Evolutionary conservation across 2,329 filamentous ascomycete genomes (phyloP), one percentile per base, ranked within the genome.

Genomic region (Niveomyces coronatus): DNA sequence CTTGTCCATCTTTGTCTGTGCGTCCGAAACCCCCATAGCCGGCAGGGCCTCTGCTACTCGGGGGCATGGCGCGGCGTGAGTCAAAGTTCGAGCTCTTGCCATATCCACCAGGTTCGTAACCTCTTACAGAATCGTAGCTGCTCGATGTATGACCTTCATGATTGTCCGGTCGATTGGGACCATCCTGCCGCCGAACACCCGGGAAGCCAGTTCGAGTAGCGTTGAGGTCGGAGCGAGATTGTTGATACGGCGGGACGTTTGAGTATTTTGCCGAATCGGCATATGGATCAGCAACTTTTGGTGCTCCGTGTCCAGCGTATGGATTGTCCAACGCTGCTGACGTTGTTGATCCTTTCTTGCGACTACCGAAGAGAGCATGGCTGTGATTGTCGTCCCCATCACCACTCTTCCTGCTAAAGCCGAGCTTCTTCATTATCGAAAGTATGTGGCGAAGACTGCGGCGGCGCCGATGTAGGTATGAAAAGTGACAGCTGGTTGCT

Each of bases 1-100:
- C 72, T 5, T 64, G 62, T 35, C 58, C 52, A 32, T 52, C 57
- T 43, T 62, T 64, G 34, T 63, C 61, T 22, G 55, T 54, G 34
- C 62, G 61, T 31, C 72, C 74, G 40, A 80, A 59, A 6, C 74
- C 74, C 24, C 77, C 76, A 45, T 81, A 81, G 19, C 76, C 76
- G 32, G 73, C 71, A 9, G 69, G 65, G 10, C 71, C 69, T 48
- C 62, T 57, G 42, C 59, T 52, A 27, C 53, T 53, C 20, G 55
- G 45, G 14, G 37, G 23, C 9, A 58, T 45, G 13, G 54, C 50
- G 9, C 40, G 44, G 22, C 52, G 45, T 30, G 46, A 47, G 39
- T 55, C 52, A 5, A 53, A 51, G 15, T 40, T 49, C 16, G 54
- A 49, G 22, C 57, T 51, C 44, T 51, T 60, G 28, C 69, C 67